These are phyloP conservation scores for Silene vulgaris DNA, from an alignment of 179 eudicot species.

Conservation along the genomic window DNA sequence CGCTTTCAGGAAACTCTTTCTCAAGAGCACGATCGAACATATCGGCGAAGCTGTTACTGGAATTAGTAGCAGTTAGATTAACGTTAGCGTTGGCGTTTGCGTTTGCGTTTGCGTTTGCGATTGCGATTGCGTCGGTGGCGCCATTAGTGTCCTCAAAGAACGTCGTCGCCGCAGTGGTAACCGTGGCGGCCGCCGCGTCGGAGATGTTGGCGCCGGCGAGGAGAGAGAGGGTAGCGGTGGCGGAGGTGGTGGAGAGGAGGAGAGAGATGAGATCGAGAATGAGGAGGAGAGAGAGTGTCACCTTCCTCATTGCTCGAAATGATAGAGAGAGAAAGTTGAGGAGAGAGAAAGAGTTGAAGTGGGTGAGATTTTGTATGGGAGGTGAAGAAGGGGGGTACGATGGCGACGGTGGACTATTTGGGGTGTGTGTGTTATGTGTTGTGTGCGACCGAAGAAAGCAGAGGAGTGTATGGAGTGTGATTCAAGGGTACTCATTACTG, in stretches of 20 bases:
- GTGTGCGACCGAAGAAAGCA: constrained; percentile 1
- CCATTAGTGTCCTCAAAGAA: constrained; percentile 8
- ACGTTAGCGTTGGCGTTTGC: not conserved
- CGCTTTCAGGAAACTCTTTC: constrained; percentile 84
- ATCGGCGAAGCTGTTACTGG: constrained; percentile 59
- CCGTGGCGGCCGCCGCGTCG: not conserved
- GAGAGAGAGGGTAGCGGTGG: constrained; percentile 18
- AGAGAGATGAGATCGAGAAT: constrained; percentile 23
- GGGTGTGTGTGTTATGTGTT: not conserved
- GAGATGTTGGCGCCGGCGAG: constrained; percentile 4
- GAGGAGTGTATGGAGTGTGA: constrained; percentile 5
- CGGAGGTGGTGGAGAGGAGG: constrained; percentile 12
- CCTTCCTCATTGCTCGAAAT: constrained; percentile 15
- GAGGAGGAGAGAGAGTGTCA: constrained; percentile 22
- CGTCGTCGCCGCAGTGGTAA: not conserved
- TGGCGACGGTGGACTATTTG: constrained; percentile 8
- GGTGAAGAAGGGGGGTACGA: not conserved
- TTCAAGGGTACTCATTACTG: not conserved
- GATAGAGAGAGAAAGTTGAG: not conserved
- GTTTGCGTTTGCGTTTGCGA: not conserved
- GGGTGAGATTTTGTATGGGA: not conserved
- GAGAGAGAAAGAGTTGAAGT: no score
- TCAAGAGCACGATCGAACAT: constrained; percentile 86
- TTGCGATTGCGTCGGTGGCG: constrained; percentile 5
- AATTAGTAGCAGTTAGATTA: constrained; percentile 31